phyloP scores from a whole-genome alignment of 2,329 filamentous ascomycete genomes.

The Colletotrichum lupini region DNA sequence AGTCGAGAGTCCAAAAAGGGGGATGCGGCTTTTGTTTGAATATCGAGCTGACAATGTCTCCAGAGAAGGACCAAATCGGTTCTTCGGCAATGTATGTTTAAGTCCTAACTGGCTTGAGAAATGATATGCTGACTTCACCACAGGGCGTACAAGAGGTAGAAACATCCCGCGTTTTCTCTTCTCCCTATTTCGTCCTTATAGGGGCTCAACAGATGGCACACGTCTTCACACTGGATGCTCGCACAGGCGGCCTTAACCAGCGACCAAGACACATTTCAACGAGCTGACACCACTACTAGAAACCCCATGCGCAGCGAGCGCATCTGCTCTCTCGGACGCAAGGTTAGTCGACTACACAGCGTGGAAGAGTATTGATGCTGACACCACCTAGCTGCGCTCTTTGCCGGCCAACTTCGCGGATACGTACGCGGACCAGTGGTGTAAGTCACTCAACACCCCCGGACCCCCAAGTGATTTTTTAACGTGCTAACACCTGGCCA shows the following conservation, averaged over 20 bases:
- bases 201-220: no score
- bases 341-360: constrained; percentile 39
- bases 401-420: constrained; percentile 49
- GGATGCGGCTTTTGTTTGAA: neutral
- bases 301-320: constrained; percentile 59
- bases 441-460: constrained; percentile 45
- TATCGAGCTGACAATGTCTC: neutral
- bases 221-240: no score
- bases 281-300: neutral
- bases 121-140: neutral
- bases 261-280: neutral
- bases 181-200: neutral
- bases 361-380: neutral
- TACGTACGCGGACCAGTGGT: constrained; percentile 53
- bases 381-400: constrained; percentile 42
- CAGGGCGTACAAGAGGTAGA: constrained; percentile 53
- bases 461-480: neutral
- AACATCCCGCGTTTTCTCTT: constrained; percentile 43
- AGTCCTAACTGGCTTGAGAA: neutral
- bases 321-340: constrained; percentile 47
- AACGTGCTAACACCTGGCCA: neutral
- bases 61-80: constrained; percentile 77
- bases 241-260: neutral
- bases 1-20: neutral
- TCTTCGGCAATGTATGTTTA: constrained; percentile 31